A percentile compares a stretch with the other conserved stretches of the same genome.
Evolutionary conservation across 2,329 filamentous ascomycete species (phyloP).

Genomic region (Claviceps pazoutovae): DNA sequence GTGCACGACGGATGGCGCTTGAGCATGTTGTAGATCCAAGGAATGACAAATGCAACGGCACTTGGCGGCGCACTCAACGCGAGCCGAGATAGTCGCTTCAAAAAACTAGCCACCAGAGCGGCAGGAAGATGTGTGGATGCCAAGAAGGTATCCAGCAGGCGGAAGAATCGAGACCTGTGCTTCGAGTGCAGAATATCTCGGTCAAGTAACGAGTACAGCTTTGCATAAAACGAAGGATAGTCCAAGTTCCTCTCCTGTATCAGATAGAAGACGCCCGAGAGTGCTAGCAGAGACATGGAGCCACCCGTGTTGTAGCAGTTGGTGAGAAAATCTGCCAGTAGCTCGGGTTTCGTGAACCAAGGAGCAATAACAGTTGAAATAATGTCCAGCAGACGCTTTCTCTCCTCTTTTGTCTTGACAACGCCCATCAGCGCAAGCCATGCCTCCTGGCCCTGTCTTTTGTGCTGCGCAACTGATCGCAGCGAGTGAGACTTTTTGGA

Average conservation of each 20-base stretch:
- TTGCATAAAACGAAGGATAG: conserved; percentile 86
- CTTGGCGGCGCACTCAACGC: conserved; percentile 79
- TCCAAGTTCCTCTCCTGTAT: conserved; percentile 90
- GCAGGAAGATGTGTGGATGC: conserved; percentile 85
- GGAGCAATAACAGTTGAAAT: conserved; percentile 70
- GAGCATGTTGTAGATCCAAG: conserved; percentile 91
- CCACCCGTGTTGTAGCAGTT: conserved; percentile 82
- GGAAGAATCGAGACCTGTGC: conserved; percentile 85
- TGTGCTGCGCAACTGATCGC: conserved; percentile 54
- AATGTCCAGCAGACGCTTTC: conserved; percentile 62
- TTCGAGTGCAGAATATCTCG: conserved; percentile 80
- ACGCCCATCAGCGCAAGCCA: conserved; percentile 69
- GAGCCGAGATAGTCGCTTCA: conserved; percentile 80
- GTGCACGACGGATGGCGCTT: conserved; percentile 81
- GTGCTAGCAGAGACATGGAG: conserved; percentile 70
- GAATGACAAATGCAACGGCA: conserved; percentile 76
- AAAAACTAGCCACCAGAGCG: conserved; percentile 81
- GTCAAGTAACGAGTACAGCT: conserved; percentile 87
- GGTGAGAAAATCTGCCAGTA: conserved; percentile 93
- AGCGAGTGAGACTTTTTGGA: conserved; percentile 55
- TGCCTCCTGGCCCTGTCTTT: conserved; percentile 67
- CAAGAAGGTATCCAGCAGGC: conserved; percentile 81
- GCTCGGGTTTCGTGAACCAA: conserved; percentile 78
- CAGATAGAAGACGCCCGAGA: conserved; percentile 89
- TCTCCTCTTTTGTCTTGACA: conserved; percentile 54